phyloP scores from a whole-genome alignment of 257 asterid species.

The Solanum virginianum region DNA sequence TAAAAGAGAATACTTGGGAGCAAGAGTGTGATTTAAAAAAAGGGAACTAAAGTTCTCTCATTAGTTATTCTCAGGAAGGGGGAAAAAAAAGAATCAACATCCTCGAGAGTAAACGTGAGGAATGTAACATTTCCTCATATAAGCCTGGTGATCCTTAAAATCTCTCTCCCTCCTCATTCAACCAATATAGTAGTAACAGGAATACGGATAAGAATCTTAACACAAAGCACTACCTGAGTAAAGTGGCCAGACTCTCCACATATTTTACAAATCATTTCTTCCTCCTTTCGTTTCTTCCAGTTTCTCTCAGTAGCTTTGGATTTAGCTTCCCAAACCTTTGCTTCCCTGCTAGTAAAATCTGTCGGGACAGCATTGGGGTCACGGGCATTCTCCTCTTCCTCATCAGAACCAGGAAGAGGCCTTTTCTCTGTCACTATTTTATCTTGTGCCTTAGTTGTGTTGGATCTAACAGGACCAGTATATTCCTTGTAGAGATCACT shows the following conservation, averaged over 20 bases:
- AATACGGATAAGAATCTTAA: not conserved
- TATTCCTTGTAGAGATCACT: conserved; percentile 87
- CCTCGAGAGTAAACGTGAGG: not conserved
- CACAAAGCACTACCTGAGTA: conserved; percentile 57
- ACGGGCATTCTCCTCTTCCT: conserved; percentile 63
- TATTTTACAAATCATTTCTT: conserved; percentile 89
- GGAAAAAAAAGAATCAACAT: not conserved
- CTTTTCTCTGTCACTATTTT: conserved; percentile 43
- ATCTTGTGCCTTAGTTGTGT: conserved; percentile 33
- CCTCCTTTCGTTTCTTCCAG: conserved; percentile 98
- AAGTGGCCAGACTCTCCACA: conserved; percentile 99
- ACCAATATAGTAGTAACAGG: not conserved
- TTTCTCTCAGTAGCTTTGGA: conserved; percentile 97
- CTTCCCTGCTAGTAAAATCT: conserved; percentile 98
- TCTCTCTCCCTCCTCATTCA: not conserved
- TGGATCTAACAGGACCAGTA: conserved; percentile 69
- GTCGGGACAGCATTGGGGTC: conserved; percentile 99
- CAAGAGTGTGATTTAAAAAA: not conserved
- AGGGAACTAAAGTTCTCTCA: not conserved
- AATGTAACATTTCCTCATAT: not conserved
- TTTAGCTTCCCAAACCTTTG: conserved; percentile 99
- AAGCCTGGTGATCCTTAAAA: not conserved
- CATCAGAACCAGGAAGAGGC: conserved; percentile 68
- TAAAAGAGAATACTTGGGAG: not conserved
- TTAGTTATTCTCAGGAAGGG: not conserved